These are phyloP conservation scores for Scenedesmus sp. DNA, from an alignment of 163 green algal genomes.

Conservation along the genomic window DNA sequence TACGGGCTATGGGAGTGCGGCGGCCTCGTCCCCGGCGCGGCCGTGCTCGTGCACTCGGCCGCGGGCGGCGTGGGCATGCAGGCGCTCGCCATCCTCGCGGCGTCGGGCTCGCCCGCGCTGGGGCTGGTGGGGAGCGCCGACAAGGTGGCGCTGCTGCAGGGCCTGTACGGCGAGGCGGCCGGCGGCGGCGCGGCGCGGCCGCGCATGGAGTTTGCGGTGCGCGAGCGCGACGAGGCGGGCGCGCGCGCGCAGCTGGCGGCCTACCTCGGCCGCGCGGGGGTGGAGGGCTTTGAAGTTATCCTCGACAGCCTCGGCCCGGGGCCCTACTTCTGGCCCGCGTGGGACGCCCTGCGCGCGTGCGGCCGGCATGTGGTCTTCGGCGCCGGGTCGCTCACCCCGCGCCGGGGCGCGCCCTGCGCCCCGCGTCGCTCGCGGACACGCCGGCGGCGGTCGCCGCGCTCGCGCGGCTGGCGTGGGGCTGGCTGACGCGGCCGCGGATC, in stretches of 20 bases:
- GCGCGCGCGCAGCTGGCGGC: slow-evolving; percentile 16
- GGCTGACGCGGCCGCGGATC: slow-evolving; percentile 16
- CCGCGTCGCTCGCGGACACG: not conserved
- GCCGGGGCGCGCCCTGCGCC: slow-evolving; percentile 13
- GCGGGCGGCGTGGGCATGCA: slow-evolving; percentile 56
- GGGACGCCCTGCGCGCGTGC: slow-evolving; percentile 29
- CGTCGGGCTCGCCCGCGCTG: slow-evolving; percentile 38
- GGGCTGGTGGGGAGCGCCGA: slow-evolving; percentile 45
- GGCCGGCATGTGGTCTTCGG: slow-evolving; percentile 41
- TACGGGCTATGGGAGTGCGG: slow-evolving; percentile 52
- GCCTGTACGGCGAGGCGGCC: slow-evolving; percentile 17
- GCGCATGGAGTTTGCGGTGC: slow-evolving; percentile 12
- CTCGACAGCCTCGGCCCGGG: slow-evolving; percentile 49
- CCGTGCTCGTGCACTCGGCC: slow-evolving; percentile 56
- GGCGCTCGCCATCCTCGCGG: slow-evolving; percentile 46
- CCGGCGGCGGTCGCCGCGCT: too few species aligned
- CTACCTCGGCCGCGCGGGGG: not conserved
- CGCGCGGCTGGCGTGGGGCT: slow-evolving; percentile 14
- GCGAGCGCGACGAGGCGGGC: not conserved
- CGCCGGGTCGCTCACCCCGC: slow-evolving; percentile 46
- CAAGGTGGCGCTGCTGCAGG: slow-evolving; percentile 44
- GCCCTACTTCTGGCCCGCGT: slow-evolving; percentile 52
- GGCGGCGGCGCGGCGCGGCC: not conserved
- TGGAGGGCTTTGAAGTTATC: slow-evolving; percentile 50
- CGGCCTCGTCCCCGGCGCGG: slow-evolving; percentile 28